A percentile compares a stretch with the other conserved stretches of the same genome.
phyloP scores from a whole-genome alignment of 495 filamentous ascomycete genomes.

The Wilcoxina mikolae region DNA sequence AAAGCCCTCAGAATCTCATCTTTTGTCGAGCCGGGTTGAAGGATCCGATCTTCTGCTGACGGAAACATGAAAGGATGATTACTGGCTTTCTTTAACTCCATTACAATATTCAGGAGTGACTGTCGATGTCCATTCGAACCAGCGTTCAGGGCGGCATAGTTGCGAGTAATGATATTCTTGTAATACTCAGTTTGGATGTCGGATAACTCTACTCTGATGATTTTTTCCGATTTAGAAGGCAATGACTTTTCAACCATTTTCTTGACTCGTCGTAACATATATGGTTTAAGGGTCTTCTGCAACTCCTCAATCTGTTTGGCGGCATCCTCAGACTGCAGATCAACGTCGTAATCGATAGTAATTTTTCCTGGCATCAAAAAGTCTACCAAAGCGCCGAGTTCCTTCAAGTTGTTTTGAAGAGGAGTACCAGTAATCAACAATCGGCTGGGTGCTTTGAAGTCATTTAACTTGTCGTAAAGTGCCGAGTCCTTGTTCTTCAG shows the following conservation, averaged over 20 bases:
- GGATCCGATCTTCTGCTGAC: conserved; percentile 73
- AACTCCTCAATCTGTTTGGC: conserved; percentile 42
- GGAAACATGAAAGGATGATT: conserved; percentile 98
- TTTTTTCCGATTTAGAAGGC: conserved; percentile 94
- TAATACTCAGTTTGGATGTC: conserved; percentile 96
- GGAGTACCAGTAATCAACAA: conserved; percentile 94
- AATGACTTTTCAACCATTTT: conserved; percentile 91
- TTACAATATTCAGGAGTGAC: conserved; percentile 95
- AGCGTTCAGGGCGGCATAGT: conserved; percentile 87
- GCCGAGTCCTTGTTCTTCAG: conserved; percentile 93
- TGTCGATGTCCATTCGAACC: conserved; percentile 79
- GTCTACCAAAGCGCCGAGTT: conserved; percentile 81
- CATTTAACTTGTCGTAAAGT: conserved; percentile 67
- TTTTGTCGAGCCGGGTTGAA: conserved; percentile 57
- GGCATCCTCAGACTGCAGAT: conserved; percentile 54
- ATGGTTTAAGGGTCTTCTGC: conserved; percentile 46
- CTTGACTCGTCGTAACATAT: conserved; percentile 92
- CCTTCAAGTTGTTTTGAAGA: conserved; percentile 89
- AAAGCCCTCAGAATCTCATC: conserved; percentile 81
- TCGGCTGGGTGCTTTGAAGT: conserved; percentile 69
- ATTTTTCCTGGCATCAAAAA: conserved; percentile 88
- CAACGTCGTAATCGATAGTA: conserved; percentile 75
- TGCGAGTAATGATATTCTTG: conserved; percentile 93
- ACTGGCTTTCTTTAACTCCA: conserved; percentile 98
- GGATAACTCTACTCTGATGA: conserved; percentile 89